phyloP scores from a whole-genome alignment of 2,329 filamentous ascomycete species.

The Colletotrichum sp. region DNA sequence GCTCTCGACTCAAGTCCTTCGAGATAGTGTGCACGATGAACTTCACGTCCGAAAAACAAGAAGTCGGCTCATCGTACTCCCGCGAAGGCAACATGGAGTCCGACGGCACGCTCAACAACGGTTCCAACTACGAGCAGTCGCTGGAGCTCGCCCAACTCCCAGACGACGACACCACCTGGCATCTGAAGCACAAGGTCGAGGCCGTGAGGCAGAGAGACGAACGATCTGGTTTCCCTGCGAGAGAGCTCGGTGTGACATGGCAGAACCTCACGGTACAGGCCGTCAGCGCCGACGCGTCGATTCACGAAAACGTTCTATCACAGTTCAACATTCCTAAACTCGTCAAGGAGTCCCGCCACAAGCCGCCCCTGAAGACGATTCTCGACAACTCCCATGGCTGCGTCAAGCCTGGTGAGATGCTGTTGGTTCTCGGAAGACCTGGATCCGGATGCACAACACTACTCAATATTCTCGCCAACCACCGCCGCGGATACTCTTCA shows the following conservation, averaged over 20 bases:
- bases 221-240: conserved; percentile 49
- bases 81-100: conserved; percentile 18
- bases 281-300: conserved; percentile 63
- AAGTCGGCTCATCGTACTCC: background rate
- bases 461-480: conserved; percentile 72
- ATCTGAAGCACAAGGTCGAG: conserved; percentile 52
- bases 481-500: conserved; percentile 61
- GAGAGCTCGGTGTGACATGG: conserved; percentile 69
- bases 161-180: conserved; percentile 37
- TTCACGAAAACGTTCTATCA: conserved; percentile 69
- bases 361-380: conserved; percentile 67
- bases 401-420: conserved; percentile 76
- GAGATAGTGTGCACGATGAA: background rate
- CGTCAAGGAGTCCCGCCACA: conserved; percentile 57
- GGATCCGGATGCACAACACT: conserved; percentile 75
- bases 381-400: conserved; percentile 70
- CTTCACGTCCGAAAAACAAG: background rate
- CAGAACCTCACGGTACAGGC: conserved; percentile 68
- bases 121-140: conserved; percentile 18
- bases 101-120: conserved; percentile 12
- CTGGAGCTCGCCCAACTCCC: background rate
- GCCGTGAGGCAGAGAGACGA: conserved; percentile 46
- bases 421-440: conserved; percentile 71
- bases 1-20: background rate
- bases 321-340: conserved; percentile 61